Evolutionary conservation across 2,329 filamentous ascomycete species (phyloP).

Genomic region (Xylaria sp.): DNA sequence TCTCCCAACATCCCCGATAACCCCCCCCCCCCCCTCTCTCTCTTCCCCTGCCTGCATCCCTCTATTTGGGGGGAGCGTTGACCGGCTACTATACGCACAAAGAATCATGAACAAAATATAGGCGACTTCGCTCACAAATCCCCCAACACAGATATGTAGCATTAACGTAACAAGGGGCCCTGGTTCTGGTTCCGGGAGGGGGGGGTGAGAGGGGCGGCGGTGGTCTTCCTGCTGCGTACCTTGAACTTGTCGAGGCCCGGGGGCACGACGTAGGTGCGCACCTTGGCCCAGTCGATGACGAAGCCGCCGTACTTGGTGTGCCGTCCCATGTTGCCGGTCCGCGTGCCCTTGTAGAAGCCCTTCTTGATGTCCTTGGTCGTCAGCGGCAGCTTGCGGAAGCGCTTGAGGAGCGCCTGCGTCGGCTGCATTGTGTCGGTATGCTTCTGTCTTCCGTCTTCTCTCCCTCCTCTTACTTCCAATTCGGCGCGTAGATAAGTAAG

Average conservation of each 20-base stretch:
- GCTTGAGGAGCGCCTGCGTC: conserved; percentile 66
- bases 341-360: conserved; percentile 96
- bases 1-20: no score
- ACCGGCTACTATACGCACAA: no score
- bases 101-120: no score
- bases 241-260: conserved; percentile 69
- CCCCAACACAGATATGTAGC: no score
- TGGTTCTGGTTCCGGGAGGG: no score
- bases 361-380: conserved; percentile 93
- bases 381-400: conserved; percentile 74
- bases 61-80: no score
- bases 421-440: conserved; percentile 60
- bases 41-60: not conserved
- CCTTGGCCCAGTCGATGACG: conserved; percentile 80
- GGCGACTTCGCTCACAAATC: no score
- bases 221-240: no score
- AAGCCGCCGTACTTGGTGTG: conserved; percentile 87
- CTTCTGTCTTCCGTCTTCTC: conserved; percentile 4
- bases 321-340: conserved; percentile 82
- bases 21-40: not conserved
- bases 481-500: not conserved
- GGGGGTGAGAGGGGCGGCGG: not conserved
- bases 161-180: no score
- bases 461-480: not conserved
- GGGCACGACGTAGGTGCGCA: conserved; percentile 88